Evolutionary conservation across 2,329 filamentous ascomycete genomes (phyloP).

Genomic region (Cladosporium sp.): DNA sequence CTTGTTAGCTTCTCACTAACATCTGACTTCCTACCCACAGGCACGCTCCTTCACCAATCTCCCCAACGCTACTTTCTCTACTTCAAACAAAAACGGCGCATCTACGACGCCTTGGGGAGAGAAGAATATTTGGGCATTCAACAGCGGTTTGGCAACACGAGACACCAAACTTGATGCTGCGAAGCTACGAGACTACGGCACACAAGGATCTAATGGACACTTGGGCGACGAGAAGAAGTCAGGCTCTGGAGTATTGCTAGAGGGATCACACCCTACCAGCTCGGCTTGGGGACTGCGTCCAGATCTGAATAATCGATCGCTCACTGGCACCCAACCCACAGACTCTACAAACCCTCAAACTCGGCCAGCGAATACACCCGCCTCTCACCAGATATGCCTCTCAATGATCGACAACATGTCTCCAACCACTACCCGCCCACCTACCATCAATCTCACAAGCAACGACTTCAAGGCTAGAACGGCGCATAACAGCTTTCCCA

Average conservation of each 20-base stretch:
- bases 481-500: constrained; percentile 14
- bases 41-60: constrained; percentile 24
- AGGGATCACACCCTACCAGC: constrained; percentile 1
- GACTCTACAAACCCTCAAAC: background rate
- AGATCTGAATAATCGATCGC: background rate
- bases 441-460: constrained; percentile 25
- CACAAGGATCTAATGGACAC: background rate
- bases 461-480: constrained; percentile 4
- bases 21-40: constrained; percentile 9
- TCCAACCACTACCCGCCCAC: constrained; percentile 20
- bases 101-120: background rate
- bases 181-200: constrained; percentile 1
- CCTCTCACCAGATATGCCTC: constrained; percentile 15
- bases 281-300: background rate
- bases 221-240: constrained; percentile 1
- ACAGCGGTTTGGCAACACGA: constrained; percentile 20
- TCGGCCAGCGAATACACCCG: constrained; percentile 20
- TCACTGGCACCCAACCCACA: background rate
- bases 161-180: constrained; percentile 22
- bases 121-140: constrained; percentile 23
- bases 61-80: background rate
- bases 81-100: constrained; percentile 1
- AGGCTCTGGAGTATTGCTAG: constrained; percentile 5
- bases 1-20: constrained; percentile 5
- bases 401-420: constrained; percentile 19